A percentile compares a stretch with the other conserved stretches of the same genome.
These are phyloP conservation scores for Macaranga tanarius DNA, from an alignment of 441 rosid species.

Conservation along the genomic window DNA sequence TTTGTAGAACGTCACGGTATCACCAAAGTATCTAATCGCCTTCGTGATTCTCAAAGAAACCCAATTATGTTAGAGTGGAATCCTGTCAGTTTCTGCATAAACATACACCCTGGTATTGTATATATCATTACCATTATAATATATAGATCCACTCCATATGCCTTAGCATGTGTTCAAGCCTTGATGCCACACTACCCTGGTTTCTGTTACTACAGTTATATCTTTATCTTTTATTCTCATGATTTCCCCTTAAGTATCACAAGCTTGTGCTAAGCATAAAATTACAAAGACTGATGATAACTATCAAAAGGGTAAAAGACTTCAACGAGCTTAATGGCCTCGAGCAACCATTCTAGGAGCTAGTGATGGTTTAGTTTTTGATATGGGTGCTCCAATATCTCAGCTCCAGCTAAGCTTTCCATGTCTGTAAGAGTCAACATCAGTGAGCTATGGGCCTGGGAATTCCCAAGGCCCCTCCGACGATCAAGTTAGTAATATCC, in stretches of 20 bases:
- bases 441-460: too few relatives aligned
- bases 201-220: not conserved
- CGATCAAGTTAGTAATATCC: too few relatives aligned
- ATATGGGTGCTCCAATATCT: conserved; percentile 51
- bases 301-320: not conserved
- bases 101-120: not conserved
- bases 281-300: not conserved
- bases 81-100: not conserved
- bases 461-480: too few relatives aligned
- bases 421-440: too few relatives aligned
- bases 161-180: conserved; percentile 27
- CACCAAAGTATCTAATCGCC: conserved; percentile 13
- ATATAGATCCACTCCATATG: conserved; percentile 25
- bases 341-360: conserved; percentile 59
- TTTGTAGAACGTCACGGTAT: conserved; percentile 12
- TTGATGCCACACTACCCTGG: conserved; percentile 34
- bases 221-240: conserved; percentile 5
- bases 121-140: not conserved
- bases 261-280: conserved; percentile 9
- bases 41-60: conserved; percentile 14
- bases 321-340: conserved; percentile 49
- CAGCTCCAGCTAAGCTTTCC: too few relatives aligned
- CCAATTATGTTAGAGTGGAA: not conserved
- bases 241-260: conserved; percentile 16
- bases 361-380: conserved; percentile 50